Evolutionary conservation across 2,329 filamentous ascomycete genomes (phyloP), one percentile per base, ranked within the genome.

Genomic region (Pseudocercospora musae): DNA sequence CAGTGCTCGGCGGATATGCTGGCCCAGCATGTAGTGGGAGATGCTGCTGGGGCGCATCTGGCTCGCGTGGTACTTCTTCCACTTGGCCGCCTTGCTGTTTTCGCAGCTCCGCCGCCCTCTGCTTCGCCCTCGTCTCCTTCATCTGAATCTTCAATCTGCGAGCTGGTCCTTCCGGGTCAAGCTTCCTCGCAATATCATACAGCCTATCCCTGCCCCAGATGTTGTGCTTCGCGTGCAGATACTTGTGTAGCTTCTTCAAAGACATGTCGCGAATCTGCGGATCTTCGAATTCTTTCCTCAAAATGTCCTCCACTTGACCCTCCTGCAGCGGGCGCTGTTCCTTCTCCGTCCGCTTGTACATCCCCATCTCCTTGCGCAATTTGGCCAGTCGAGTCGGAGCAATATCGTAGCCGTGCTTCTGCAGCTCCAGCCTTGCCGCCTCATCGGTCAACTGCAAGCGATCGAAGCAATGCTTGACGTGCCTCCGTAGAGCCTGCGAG

Each of bases 341-440:
- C 18, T 42, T 37, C 20, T 46, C 57, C 15, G 54, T 52, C 21
- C 57, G 42, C 57, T 62, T 62, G 57, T 59, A 62, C 29, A 62
- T 37, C 10, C 57, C 60, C 60, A 62, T 62, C n/a, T 62, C 50
- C 42, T 62, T 62, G 49, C 60, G 57, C 50, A 59, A 33, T 25
- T 58, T 62, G 25, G 25, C 37, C 10, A 62, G 49, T 11, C 60
- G 60, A 15, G 20, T 31, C 2, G 50, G 23, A 5, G 29, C 50
- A 15, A 62, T 27, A 23, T 62, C 57, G 37, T 55, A 27, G 21
- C 60, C 60, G 9, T 62, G 56, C 18, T 55, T 46, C 18, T 20
- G 31, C 23, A 57, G 50, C 40, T 59, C 37, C 20, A 25, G 9
- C 4, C 29, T 33, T 9, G 60, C 49, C 20, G 58, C 58, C 31